Percentiles rank a stretch among this genome's conserved stretches.
Evolutionary conservation across 176 grass and related monocot genomes (phyloP).

Genomic region (Urochloa ruziziensis): DNA sequence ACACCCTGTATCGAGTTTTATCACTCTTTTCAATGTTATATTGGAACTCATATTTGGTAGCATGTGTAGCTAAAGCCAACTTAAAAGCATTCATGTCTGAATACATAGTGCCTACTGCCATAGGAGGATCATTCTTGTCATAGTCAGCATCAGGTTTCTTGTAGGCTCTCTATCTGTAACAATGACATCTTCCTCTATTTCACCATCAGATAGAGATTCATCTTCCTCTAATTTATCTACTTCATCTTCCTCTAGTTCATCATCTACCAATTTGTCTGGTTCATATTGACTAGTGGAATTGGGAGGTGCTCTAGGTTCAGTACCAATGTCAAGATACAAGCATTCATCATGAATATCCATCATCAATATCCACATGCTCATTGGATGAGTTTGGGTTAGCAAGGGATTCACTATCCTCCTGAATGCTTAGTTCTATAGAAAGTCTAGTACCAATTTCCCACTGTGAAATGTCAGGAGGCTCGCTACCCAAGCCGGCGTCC

Average conservation of each 20-base stretch:
- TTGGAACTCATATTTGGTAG: neutral
- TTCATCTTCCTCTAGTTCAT: conserved; percentile 2
- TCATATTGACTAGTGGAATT: no score
- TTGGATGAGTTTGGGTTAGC: neutral
- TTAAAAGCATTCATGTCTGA: neutral
- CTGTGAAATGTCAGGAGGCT: no score
- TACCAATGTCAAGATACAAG: neutral
- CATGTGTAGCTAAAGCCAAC: neutral
- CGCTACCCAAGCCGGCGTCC: no score
- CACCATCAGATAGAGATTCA: no score
- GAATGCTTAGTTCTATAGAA: no score
- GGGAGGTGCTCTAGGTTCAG: no score
- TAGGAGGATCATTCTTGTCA: neutral
- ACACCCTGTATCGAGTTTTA: neutral
- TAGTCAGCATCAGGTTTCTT: neutral
- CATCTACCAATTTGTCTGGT: neutral
- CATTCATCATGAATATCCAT: neutral
- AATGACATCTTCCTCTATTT: neutral
- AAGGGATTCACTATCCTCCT: neutral
- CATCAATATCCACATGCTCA: neutral
- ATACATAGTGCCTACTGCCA: neutral
- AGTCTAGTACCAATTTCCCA: no score
- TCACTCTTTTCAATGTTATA: neutral
- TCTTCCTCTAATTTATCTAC: no score
- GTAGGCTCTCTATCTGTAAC: neutral